Evolutionary conservation across 192 early-diverging fungal genomes (phyloP).

Genomic region (Bifiguratus adelaidae): DNA sequence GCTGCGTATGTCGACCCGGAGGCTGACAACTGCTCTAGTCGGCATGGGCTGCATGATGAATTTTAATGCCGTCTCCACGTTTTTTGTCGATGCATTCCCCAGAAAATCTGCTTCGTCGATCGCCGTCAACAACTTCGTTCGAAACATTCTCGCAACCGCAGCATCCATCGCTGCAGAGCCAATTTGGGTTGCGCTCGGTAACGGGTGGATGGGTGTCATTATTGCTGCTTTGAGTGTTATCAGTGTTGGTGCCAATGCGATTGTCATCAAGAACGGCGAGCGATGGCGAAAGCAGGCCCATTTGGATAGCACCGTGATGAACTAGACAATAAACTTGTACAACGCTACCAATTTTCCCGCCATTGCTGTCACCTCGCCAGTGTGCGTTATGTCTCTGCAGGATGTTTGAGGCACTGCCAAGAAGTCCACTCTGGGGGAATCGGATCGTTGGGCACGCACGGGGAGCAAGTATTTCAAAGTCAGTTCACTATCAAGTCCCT

Average conservation of each 20-base stretch:
- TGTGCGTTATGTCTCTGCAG: too few relatives aligned
- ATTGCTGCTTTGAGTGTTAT: background rate
- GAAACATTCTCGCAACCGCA: background rate
- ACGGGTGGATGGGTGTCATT: slow-evolving; percentile 1
- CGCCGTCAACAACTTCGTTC: slow-evolving; percentile 1
- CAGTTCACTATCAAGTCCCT: too few relatives aligned
- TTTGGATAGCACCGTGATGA: too few relatives aligned
- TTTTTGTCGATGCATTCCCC: slow-evolving; percentile 19
- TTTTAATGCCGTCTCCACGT: slow-evolving; percentile 9
- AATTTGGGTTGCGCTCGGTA: background rate
- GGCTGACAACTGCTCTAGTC: slow-evolving; percentile 5
- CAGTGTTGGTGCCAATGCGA: background rate
- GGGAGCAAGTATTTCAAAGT: too few relatives aligned
- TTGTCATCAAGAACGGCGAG: background rate
- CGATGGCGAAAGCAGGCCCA: background rate
- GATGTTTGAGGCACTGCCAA: too few relatives aligned
- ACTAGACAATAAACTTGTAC: too few relatives aligned
- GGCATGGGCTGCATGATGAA: slow-evolving; percentile 11
- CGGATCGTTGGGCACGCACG: too few relatives aligned
- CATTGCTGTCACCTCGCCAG: too few relatives aligned
- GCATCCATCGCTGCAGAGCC: background rate
- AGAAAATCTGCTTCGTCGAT: slow-evolving; percentile 13
- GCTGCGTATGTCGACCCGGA: background rate
- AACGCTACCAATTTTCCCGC: too few relatives aligned
- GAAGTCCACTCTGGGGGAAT: too few relatives aligned